A percentile compares a stretch with the other conserved stretches of the same genome.
Evolutionary conservation across 352 stramenopile species (phyloP).

Genomic region (Phytophthora cactorum): DNA sequence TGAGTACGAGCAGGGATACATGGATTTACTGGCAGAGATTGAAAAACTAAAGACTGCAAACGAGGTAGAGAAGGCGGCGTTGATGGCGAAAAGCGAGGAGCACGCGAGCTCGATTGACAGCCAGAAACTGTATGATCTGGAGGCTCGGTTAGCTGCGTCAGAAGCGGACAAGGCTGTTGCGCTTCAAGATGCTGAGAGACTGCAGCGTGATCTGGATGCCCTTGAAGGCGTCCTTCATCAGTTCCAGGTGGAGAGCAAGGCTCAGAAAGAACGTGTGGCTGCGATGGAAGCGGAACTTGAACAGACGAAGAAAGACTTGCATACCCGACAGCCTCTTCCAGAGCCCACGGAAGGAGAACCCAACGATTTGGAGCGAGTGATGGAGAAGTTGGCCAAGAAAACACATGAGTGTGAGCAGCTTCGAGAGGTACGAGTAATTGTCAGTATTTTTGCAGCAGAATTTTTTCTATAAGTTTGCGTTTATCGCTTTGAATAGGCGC

Average conservation of each 20-base stretch:
- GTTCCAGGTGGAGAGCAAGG: constrained; percentile 68
- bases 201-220: constrained; percentile 59
- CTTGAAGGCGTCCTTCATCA: constrained; percentile 71
- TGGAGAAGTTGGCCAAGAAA: constrained; percentile 64
- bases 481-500: constrained; percentile 33
- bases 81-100: constrained; percentile 56
- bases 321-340: constrained; percentile 15
- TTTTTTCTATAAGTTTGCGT: no score
- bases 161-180: constrained; percentile 73
- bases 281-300: constrained; percentile 57
- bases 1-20: constrained; percentile 78
- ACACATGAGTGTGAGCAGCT: constrained; percentile 75
- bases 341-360: constrained; percentile 16
- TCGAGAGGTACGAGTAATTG: constrained; percentile 47
- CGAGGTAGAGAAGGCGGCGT: constrained; percentile 56
- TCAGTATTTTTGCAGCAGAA: background rate
- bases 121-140: constrained; percentile 69
- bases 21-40: constrained; percentile 58
- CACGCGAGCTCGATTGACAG: constrained; percentile 58
- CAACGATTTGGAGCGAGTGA: constrained; percentile 61
- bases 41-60: constrained; percentile 51
- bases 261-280: constrained; percentile 51
- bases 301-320: constrained; percentile 30
- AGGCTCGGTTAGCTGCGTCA: constrained; percentile 51
- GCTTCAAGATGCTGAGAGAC: constrained; percentile 57